phyloP scores from a whole-genome alignment of 495 filamentous ascomycete species.

The Bryoglossum gracile region DNA sequence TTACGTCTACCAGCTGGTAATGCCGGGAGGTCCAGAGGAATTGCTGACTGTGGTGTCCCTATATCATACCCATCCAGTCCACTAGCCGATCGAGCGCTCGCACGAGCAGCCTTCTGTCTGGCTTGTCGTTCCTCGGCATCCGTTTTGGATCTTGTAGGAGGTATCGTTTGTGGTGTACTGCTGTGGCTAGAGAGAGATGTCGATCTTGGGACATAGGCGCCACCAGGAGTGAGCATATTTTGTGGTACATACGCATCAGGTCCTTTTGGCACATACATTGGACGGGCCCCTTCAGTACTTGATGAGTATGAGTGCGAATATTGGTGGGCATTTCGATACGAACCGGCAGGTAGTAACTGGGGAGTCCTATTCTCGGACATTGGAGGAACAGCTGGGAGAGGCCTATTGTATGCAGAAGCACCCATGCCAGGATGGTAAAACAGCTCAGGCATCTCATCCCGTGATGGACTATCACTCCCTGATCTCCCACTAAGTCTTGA shows the following conservation, averaged over 20 bases:
- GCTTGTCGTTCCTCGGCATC: slow-evolving; percentile 67
- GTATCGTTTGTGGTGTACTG: slow-evolving; percentile 69
- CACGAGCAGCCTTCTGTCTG: slow-evolving; percentile 30
- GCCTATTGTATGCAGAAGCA: slow-evolving; percentile 36
- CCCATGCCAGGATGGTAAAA: slow-evolving; percentile 83
- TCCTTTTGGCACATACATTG: slow-evolving; percentile 33
- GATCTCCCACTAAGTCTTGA: slow-evolving; percentile 23
- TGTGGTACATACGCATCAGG: slow-evolving; percentile 40
- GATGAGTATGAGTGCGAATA: slow-evolving; percentile 22
- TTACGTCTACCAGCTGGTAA: slow-evolving; percentile 62
- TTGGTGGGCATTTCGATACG: slow-evolving; percentile 39
- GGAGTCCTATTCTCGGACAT: slow-evolving; percentile 37
- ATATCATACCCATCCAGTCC: slow-evolving; percentile 50
- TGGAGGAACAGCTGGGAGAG: slow-evolving; percentile 73
- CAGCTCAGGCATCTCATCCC: slow-evolving; percentile 74
- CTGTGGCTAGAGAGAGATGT: slow-evolving; percentile 76
- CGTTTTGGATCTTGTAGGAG: slow-evolving; percentile 86
- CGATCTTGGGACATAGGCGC: slow-evolving; percentile 65
- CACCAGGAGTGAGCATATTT: slow-evolving; percentile 35
- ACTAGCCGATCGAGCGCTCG: slow-evolving; percentile 40
- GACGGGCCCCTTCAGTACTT: slow-evolving; percentile 25
- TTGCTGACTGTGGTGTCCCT: slow-evolving; percentile 43
- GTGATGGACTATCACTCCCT: slow-evolving; percentile 45
- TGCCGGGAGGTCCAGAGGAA: slow-evolving; percentile 61
- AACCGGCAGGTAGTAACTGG: slow-evolving; percentile 50